Percentiles rank a stretch among this genome's conserved stretches.
These are phyloP conservation scores for Dendrobium catenatum DNA, from an alignment of 106 monocot species.

Conservation along the genomic window DNA sequence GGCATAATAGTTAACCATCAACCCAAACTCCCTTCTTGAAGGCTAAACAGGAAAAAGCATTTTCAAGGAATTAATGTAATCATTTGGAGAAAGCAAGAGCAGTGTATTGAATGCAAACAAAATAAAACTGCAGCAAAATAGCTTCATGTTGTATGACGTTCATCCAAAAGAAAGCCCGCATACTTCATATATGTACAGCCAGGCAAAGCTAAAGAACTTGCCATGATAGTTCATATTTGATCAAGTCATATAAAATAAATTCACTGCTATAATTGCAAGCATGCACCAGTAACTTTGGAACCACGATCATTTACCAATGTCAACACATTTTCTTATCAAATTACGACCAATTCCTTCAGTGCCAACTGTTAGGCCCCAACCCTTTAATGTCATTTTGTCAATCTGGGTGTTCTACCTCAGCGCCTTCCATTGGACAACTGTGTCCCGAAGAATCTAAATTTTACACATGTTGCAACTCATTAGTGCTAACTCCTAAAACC, in stretches of 20 bases:
- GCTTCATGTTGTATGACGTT: not conserved
- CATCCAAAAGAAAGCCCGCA: not conserved
- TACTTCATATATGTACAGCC: not conserved
- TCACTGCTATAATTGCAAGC: not conserved
- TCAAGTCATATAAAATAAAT: conserved; percentile 3
- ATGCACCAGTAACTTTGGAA: not conserved
- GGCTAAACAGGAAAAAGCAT: conserved; percentile 44
- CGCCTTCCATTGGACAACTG: too few relatives aligned
- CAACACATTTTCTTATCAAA: not conserved
- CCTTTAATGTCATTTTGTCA: too few relatives aligned
- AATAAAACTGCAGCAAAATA: not conserved
- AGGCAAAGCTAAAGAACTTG: not conserved
- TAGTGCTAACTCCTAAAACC: too few relatives aligned
- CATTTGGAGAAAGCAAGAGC: not conserved
- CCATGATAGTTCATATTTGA: not conserved
- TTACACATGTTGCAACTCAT: too few relatives aligned
- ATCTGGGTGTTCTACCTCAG: too few relatives aligned
- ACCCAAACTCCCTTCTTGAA: conserved; percentile 81
- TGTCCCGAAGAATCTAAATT: too few relatives aligned
- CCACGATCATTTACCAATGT: not conserved
- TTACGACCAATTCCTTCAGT: too few relatives aligned
- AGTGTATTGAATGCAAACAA: not conserved
- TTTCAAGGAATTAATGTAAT: conserved; percentile 8
- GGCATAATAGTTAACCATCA: conserved; percentile 92
- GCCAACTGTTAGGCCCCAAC: too few relatives aligned